These are phyloP conservation scores for Melampsora abietis-canadensis DNA, from an alignment of 1,284 basidiomycete genomes.

Conservation along the genomic window DNA sequence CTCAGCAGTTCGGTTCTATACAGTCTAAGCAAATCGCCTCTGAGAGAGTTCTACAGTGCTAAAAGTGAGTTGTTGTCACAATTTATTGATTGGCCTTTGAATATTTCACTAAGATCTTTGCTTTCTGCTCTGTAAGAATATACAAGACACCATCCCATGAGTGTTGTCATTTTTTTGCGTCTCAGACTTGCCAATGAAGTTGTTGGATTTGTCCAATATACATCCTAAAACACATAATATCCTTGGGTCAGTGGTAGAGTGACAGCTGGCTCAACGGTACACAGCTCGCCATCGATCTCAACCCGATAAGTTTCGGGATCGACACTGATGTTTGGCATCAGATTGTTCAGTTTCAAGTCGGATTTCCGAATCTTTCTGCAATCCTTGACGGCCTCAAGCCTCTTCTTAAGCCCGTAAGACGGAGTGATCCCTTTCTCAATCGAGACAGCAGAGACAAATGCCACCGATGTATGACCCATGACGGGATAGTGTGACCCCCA, in stretches of 20 bases:
- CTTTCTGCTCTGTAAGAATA: too few relatives aligned
- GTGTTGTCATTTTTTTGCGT: too few relatives aligned
- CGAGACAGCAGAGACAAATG: slow-evolving; percentile 78
- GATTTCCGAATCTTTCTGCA: slow-evolving; percentile 76
- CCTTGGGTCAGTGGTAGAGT: slow-evolving; percentile 63
- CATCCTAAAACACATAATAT: slow-evolving; percentile 26
- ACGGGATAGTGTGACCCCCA: slow-evolving; percentile 74
- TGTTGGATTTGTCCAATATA: neutral
- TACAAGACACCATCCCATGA: too few relatives aligned
- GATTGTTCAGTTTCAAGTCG: slow-evolving; percentile 90
- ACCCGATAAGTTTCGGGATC: slow-evolving; percentile 92
- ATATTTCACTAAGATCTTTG: too few relatives aligned
- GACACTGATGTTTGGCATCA: slow-evolving; percentile 75
- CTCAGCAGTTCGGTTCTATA: too few relatives aligned
- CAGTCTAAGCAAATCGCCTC: too few relatives aligned
- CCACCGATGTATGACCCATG: slow-evolving; percentile 73
- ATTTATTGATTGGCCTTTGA: too few relatives aligned
- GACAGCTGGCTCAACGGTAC: slow-evolving; percentile 72
- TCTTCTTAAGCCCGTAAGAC: slow-evolving; percentile 70
- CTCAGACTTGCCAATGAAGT: too few relatives aligned
- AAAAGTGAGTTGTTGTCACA: too few relatives aligned
- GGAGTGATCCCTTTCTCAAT: slow-evolving; percentile 54
- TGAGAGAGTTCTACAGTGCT: too few relatives aligned
- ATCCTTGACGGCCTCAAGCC: slow-evolving; percentile 68
- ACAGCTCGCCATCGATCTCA: slow-evolving; percentile 70